Evolutionary conservation across 176 grass and related monocot genomes (phyloP), one percentile per base, ranked within the genome.

Genomic region (Aegilops umbellulata): DNA sequence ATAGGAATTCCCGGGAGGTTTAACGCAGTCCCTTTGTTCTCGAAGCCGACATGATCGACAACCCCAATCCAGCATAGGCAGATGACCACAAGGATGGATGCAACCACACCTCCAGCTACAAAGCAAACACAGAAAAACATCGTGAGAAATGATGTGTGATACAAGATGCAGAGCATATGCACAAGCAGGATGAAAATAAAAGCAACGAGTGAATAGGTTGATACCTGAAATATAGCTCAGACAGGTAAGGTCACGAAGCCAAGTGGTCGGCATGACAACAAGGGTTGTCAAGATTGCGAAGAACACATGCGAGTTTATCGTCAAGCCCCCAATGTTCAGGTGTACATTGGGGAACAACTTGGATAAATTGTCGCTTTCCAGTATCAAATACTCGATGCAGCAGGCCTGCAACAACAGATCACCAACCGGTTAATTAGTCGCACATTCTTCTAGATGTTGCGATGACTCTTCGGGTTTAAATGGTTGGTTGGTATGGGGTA

Each of bases 371-470:
- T 99, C 97, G 36, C 97, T 87, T 80, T 99, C 97, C 49, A 99
- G 79, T 70, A 99, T 99, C 39, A 99, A 76, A 79, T 99, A 99
- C 80, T 99, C 97, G 60, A 99, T 95, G 88, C 94, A 99, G 71
- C 94, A 99, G 34, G 94, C 94, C 97, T 99, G 89, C 10, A 12
- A 89, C 31, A 73, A 60, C 0, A 86, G 10, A 86, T 69, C 31
- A 78, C 30, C 7, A 10, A 57, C 19, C 39, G 58, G 63, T 78
- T 65, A 32, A 11, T 76, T 75, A 0, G 14, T 16, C n/a, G 31
- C 16, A 65, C 16, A 62, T 24, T 55, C 31, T 84, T 76, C 27
- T 0, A 46, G 61, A 31, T 82, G 27, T 6, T 26, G 35, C 47
- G 47, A 60, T 16, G 47, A 17, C 4, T 47, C 46, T 46, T 74